Evolutionary conservation across 805 yeast genomes (phyloP).

Genomic region (Ogataea neopini): DNA sequence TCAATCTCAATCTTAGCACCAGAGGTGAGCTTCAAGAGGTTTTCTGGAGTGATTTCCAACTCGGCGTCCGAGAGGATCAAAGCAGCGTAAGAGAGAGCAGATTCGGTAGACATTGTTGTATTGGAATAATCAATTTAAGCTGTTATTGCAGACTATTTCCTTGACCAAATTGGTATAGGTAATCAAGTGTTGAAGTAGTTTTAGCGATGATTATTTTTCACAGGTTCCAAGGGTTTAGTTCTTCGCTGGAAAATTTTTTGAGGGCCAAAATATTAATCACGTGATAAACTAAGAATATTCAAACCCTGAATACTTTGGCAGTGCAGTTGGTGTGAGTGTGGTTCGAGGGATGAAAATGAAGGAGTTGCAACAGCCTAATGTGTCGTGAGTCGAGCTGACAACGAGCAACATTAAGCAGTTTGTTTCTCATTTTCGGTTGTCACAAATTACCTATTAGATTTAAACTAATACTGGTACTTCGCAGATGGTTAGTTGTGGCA

Average conservation of each 20-base stretch:
- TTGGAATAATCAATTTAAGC: conserved; percentile 49
- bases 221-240: background rate
- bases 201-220: conserved; percentile 1
- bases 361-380: background rate
- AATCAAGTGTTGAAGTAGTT: background rate
- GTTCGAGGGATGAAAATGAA: background rate
- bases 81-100: conserved; percentile 97
- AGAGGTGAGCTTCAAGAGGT: conserved; percentile 67
- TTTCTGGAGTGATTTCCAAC: conserved; percentile 84
- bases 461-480: no score
- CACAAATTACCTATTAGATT: no score
- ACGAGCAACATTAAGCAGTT: no score
- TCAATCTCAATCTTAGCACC: conserved; percentile 82
- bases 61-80: conserved; percentile 97
- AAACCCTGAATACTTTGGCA: no score
- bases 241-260: conserved; percentile 12
- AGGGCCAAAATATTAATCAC: background rate
- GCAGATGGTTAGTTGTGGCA: no score
- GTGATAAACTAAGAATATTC: background rate
- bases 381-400: background rate
- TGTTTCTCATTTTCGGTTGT: no score
- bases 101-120: conserved; percentile 74
- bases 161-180: conserved; percentile 12
- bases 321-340: background rate
- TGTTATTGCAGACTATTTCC: conserved; percentile 44